phyloP scores from a whole-genome alignment of 164 flowering plant species.

The Magnolia officinalis region DNA sequence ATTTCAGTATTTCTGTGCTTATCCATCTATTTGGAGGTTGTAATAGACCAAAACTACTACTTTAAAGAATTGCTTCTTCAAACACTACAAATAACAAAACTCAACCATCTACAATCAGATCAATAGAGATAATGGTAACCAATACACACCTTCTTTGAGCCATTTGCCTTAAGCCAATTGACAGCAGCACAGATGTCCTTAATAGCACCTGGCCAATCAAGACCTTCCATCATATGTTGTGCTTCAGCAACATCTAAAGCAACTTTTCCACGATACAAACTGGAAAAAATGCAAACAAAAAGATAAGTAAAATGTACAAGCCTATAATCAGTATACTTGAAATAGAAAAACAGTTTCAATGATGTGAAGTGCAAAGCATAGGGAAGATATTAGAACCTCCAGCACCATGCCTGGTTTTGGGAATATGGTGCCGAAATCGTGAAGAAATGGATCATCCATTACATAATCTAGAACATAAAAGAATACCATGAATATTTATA shows the following conservation, averaged over 20 bases:
- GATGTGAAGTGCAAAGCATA: background rate
- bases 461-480: background rate
- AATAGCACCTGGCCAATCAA: constrained; percentile 97
- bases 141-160: constrained; percentile 68
- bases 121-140: background rate
- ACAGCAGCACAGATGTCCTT: constrained; percentile 88
- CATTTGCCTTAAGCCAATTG: constrained; percentile 91
- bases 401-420: background rate
- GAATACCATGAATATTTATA: background rate
- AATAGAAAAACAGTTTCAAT: background rate
- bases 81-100: too few species aligned
- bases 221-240: constrained; percentile 84
- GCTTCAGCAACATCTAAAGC: constrained; percentile 95
- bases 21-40: too few species aligned
- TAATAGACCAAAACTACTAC: too few species aligned
- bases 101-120: background rate
- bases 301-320: background rate
- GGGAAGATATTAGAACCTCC: background rate
- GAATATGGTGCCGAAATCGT: background rate
- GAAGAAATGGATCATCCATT: background rate
- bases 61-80: too few species aligned
- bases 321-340: background rate
- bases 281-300: constrained; percentile 17
- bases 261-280: constrained; percentile 91
- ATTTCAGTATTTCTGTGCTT: background rate